These are phyloP conservation scores for Boletus vinaceobasis DNA, from an alignment of 768 basidiomycete species.

Conservation along the genomic window DNA sequence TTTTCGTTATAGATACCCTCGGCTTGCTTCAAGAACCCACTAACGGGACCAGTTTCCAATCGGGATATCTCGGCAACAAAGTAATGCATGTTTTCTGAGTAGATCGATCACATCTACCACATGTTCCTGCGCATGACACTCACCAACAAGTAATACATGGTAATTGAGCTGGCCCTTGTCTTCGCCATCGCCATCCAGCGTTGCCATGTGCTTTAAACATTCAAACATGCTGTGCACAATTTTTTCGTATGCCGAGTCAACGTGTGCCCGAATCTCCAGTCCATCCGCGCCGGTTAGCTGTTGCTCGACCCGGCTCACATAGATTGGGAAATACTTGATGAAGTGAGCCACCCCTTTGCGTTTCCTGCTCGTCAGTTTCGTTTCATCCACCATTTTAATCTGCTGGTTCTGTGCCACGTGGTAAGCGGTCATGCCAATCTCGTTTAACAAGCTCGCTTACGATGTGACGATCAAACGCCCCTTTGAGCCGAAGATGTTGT, in stretches of 20 bases:
- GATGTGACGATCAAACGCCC: slow-evolving; percentile 73
- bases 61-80: slow-evolving; percentile 81
- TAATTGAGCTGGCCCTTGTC: slow-evolving; percentile 97
- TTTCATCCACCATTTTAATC: slow-evolving; percentile 83
- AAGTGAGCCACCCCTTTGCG: slow-evolving; percentile 90
- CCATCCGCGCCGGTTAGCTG: slow-evolving; percentile 77
- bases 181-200: slow-evolving; percentile 88
- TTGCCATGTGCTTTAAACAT: slow-evolving; percentile 91
- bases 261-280: slow-evolving; percentile 70
- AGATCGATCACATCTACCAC: slow-evolving; percentile 2
- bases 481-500: slow-evolving; percentile 74
- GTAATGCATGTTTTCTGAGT: slow-evolving; percentile 91
- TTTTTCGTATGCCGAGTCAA: slow-evolving; percentile 82
- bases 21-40: slow-evolving; percentile 64
- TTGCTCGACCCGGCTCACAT: slow-evolving; percentile 76
- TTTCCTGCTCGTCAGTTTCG: slow-evolving; percentile 88
- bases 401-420: slow-evolving; percentile 63
- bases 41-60: slow-evolving; percentile 62
- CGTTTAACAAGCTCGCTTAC: slow-evolving; percentile 37
- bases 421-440: slow-evolving; percentile 1
- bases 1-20: slow-evolving; percentile 89
- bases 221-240: slow-evolving; percentile 92
- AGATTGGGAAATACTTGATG: slow-evolving; percentile 88
- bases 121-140: slow-evolving; percentile 23
- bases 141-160: slow-evolving; percentile 92